Evolutionary conservation across 257 asterid species (phyloP).

Genomic region (Fraxinus americana): DNA sequence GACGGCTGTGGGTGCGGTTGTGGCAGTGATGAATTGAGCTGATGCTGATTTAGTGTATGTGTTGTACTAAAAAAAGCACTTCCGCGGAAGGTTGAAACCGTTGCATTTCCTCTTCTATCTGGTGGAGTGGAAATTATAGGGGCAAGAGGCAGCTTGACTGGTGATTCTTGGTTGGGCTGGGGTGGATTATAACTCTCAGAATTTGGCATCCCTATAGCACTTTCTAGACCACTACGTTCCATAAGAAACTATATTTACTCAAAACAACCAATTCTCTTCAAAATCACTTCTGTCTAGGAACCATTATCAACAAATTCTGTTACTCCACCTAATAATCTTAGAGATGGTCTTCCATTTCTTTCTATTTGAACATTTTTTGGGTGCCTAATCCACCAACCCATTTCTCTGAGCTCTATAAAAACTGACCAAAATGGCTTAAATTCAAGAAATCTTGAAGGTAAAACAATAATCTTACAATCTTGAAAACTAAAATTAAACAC

Average conservation of each 20-base stretch:
- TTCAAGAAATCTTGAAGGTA: neutral
- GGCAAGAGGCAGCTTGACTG: constrained; percentile 46
- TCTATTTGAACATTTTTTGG: too few relatives aligned
- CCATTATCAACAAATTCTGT: neutral
- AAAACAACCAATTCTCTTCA: neutral
- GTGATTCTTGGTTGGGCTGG: constrained; percentile 32
- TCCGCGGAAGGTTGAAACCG: constrained; percentile 38
- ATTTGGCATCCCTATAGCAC: constrained; percentile 33
- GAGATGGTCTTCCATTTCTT: too few relatives aligned
- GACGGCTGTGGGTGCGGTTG: too few relatives aligned
- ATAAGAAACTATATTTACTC: constrained; percentile 18
- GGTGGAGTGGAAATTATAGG: constrained; percentile 40
- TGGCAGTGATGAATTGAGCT: too few relatives aligned
- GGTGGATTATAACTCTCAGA: constrained; percentile 32
- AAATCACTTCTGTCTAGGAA: neutral
- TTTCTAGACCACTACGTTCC: constrained; percentile 41
- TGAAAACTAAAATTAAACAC: too few relatives aligned
- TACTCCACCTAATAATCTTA: too few relatives aligned
- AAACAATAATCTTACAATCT: neutral
- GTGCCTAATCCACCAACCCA: too few relatives aligned
- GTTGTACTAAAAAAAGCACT: constrained; percentile 50
- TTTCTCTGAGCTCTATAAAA: constrained; percentile 2
- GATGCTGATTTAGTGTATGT: constrained; percentile 66
- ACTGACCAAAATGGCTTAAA: constrained; percentile 32
- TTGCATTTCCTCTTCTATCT: constrained; percentile 35